Conservation (phyloP, 73 alveolate species). For the Paramecium sexaurelia region DNA sequence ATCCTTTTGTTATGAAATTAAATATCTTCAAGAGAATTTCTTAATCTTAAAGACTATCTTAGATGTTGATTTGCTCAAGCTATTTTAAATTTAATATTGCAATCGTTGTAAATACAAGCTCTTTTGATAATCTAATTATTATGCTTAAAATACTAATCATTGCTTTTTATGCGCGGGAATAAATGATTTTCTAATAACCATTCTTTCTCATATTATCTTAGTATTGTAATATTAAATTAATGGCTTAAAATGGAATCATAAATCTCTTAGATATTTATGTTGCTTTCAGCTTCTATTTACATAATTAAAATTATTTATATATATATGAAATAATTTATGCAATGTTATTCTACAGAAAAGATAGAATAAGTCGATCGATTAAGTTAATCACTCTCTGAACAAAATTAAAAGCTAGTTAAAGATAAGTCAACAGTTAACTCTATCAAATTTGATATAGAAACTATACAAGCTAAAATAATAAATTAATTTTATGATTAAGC, state of each 20-base stretch:
- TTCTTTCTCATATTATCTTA: not conserved
- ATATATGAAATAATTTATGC: not conserved
- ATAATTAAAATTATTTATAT: not conserved
- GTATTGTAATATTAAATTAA: not conserved
- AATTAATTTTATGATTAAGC: not conserved
- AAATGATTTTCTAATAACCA: conserved; percentile 35
- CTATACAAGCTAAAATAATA: not conserved
- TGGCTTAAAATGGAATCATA: not conserved
- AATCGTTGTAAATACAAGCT: not conserved
- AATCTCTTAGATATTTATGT: not conserved
- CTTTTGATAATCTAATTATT: not conserved
- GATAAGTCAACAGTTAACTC: not conserved
- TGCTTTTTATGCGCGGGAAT: not conserved
- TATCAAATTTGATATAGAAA: not conserved
- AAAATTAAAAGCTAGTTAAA: not conserved
- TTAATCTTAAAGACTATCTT: not conserved
- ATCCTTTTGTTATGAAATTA: not conserved
- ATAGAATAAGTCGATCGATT: not conserved
- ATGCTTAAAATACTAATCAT: not conserved
- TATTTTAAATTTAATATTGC: conserved; percentile 17
- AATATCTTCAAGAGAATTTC: not conserved
- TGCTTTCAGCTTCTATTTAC: not conserved
- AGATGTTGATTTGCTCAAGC: not conserved
- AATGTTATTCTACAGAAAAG: not conserved
- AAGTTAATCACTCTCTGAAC: not conserved